Base-by-base conservation (phyloP, 1,284 basidiomycete genomes). In the Trichosporon sp. region DNA sequence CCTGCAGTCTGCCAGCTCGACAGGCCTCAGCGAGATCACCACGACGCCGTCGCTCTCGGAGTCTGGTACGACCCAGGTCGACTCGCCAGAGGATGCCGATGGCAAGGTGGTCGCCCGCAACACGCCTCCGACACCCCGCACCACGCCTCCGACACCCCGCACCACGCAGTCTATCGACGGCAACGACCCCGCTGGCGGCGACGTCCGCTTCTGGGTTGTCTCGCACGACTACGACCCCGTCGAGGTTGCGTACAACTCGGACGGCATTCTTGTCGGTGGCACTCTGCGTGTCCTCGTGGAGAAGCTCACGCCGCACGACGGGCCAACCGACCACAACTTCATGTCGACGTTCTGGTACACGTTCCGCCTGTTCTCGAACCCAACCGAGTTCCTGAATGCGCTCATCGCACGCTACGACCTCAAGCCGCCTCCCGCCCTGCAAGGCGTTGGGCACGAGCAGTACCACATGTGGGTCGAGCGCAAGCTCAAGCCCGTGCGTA, bases 291-390 rank as follows among this genome's bases (percentile, higher is more conserved):
- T 91, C 1, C 86, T 99, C 56, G 91, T 98, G 8, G 95, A 96
- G 84, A 94, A 93, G 85, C 92, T 99, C 90, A 96, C 96, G n/a
- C 93, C 95, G 1, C 93, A 96, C 79, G 93, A 95, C 78, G 90
- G 90, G 65, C 83, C 85, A 71, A 92, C 93, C 38, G 95, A 98
- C 77, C 87, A 91, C 16, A 89, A 89, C 0, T 95, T 98, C 80
- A 88, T 91, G 31, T 89, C 90, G 1, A 91, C 96, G 16, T 98
- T 99, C 86, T 96, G 96, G 87, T 86, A 96, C 79, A 97, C 95
- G 0, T 99, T 99, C 87, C 89, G 96, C n/a, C 85, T 98, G 74
- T 98, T 98, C 84, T 90, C 92, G 0, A 89, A 91, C 0, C 92
- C 96, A 0, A 71, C 84, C 6, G 90, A 92, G 71, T 88, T 99